Base-by-base conservation (phyloP, 2,329 filamentous ascomycete genomes). In the Phialemoniopsis sp. region DNA sequence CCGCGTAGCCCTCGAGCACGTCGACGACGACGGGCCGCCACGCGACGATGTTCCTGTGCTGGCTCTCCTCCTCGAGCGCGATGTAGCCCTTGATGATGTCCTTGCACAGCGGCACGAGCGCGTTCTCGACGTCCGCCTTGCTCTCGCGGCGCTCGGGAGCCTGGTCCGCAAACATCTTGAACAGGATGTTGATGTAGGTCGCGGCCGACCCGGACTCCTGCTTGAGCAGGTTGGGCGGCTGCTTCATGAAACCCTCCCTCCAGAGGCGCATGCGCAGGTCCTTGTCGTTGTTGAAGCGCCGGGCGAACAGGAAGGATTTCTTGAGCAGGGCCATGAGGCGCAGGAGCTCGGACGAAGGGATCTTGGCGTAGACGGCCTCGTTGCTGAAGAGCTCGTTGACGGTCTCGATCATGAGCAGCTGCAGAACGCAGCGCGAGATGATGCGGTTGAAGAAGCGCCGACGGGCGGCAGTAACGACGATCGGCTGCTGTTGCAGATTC, bases 201-300 rank as follows among this genome's bases (percentile, higher is more conserved):
- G 88, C 87, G 1, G 93, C 93, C 40, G 85, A 87, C 31, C 93
- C 91, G 45, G 81, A 88, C 66, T 99, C 93, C 60, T 99, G 93
- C 68, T 98, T 98, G 21, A 99, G 76, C 12, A 99, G 73, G 55
- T 99, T 99, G 3, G 93, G 93, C 13, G 93, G 91, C 59, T 98
- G 93, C 66, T 95, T 95, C 93, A 99, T 99, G 73, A 98, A 99
- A 1, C 94, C 93, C 60, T 98, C 93, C 37, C 89, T 78, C 89
- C 94, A 98, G 14, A 99, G 73, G 14, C 88, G 81, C 76, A 95
- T 95, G 34, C 93, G 82, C 29, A 99, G 72, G 50, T 97, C 93
- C 64, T 95, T 95, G 66, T 98, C 90, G 47, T 89, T 89, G 62
- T 99, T 99, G 73, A 99, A 99, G 52, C 85, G 87, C 56, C 94